Percentiles rank a stretch among this genome's conserved stretches.
Conservation (phyloP, 768 basidiomycete genomes). For the Solioccasus polychromus region DNA sequence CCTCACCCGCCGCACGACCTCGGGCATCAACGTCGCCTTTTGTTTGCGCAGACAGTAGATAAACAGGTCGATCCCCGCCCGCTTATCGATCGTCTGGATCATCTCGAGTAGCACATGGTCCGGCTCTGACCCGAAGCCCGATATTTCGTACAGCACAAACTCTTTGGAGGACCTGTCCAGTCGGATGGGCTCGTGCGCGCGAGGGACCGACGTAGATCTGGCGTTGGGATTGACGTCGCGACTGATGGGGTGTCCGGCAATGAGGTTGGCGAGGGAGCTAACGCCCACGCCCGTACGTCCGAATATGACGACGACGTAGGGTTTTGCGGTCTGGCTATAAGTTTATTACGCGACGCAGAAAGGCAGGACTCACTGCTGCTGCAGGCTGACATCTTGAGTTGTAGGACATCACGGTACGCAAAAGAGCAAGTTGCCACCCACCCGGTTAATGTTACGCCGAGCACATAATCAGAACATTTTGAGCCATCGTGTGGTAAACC, state of each 20-base stretch:
- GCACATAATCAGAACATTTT: no score
- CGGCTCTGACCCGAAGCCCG: constrained; percentile 19
- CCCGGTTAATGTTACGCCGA: no score
- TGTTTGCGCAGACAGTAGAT: constrained; percentile 24
- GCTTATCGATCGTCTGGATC: constrained; percentile 14
- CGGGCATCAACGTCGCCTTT: constrained; percentile 14
- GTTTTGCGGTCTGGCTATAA: constrained; percentile 1
- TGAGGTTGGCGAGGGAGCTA: constrained; percentile 30
- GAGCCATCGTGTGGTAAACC: no score
- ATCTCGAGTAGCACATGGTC: constrained; percentile 13
- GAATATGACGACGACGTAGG: constrained; percentile 27
- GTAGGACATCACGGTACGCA: no score
- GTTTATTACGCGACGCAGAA: neutral
- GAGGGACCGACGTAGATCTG: no score
- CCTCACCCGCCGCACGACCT: constrained; percentile 7
- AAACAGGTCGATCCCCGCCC: constrained; percentile 20
- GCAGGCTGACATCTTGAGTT: neutral
- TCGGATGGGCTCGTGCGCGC: no score
- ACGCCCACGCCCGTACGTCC: constrained; percentile 28
- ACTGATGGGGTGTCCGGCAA: constrained; percentile 19
- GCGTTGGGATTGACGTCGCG: constrained; percentile 13
- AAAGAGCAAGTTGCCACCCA: no score
- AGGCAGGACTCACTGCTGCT: constrained; percentile 4
- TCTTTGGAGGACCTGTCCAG: neutral
- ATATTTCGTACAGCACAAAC: constrained; percentile 22